These are phyloP conservation scores for Tylopilus sp. DNA, from an alignment of 768 basidiomycete species.

Conservation along the genomic window DNA sequence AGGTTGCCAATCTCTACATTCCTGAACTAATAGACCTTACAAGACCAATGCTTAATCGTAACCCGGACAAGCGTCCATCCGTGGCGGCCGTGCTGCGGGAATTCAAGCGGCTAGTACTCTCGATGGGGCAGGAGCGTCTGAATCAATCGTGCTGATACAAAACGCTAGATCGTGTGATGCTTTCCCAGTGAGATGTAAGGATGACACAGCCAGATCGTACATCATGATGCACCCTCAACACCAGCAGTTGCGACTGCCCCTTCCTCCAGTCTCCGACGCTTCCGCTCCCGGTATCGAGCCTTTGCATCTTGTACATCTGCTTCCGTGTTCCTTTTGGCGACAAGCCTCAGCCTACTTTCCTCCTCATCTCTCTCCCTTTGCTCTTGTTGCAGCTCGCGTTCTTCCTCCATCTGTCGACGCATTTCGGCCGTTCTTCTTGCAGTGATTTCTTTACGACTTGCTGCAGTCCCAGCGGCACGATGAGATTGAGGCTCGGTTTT, in stretches of 20 bases:
- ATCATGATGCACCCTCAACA: constrained; percentile 13
- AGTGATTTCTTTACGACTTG: constrained; percentile 76
- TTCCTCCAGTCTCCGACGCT: constrained; percentile 69
- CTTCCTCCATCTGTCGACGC: constrained; percentile 72
- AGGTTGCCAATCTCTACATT: constrained; percentile 56
- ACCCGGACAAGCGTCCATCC: constrained; percentile 51
- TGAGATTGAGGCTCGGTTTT: constrained; percentile 45
- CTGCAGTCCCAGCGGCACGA: constrained; percentile 82
- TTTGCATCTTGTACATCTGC: constrained; percentile 69
- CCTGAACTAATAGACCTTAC: constrained; percentile 59
- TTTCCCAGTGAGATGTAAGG: not conserved
- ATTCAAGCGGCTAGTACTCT: constrained; percentile 48
- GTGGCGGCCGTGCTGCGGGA: constrained; percentile 44
- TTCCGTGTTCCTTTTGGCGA: constrained; percentile 75
- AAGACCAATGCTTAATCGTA: constrained; percentile 55
- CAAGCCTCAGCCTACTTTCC: constrained; percentile 60
- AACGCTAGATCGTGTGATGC: not conserved
- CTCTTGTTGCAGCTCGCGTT: constrained; percentile 54
- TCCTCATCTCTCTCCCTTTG: constrained; percentile 59
- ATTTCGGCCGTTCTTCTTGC: constrained; percentile 80
- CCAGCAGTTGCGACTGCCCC: not conserved
- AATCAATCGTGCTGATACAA: constrained; percentile 11
- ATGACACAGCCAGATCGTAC: not conserved
- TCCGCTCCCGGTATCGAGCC: constrained; percentile 74
- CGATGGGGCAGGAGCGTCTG: constrained; percentile 37